Conservation (phyloP, 805 yeast genomes). For the Vanderwaltozyma yarrowii region DNA sequence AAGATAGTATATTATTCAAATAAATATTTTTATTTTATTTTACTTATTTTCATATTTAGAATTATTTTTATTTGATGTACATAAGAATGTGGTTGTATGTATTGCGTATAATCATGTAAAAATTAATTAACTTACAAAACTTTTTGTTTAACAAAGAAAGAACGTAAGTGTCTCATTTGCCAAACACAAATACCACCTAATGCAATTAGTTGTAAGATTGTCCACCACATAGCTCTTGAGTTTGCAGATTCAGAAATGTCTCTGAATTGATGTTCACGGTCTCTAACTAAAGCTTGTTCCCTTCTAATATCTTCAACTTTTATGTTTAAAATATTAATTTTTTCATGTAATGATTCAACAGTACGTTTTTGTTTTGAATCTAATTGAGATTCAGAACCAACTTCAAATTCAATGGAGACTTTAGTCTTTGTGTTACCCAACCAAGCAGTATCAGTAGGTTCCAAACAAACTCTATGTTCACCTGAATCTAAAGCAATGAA, state of each 20-base stretch:
- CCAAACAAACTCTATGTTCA: slow-evolving; percentile 67
- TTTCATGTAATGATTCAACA: slow-evolving; percentile 45
- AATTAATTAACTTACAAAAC: slow-evolving; percentile 26
- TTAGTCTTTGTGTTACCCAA: slow-evolving; percentile 47
- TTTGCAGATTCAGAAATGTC: slow-evolving; percentile 62
- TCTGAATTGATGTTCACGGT: slow-evolving; percentile 65
- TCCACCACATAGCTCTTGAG: slow-evolving; percentile 64
- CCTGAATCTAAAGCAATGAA: slow-evolving; percentile 68
- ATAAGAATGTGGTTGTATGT: too few species aligned
- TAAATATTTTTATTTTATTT: too few species aligned
- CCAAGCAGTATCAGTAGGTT: slow-evolving; percentile 48
- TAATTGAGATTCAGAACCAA: slow-evolving; percentile 54
- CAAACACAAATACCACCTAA: slow-evolving; percentile 59
- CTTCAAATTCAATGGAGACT: slow-evolving; percentile 52
- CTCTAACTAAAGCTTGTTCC: slow-evolving; percentile 61
- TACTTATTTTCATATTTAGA: background rate
- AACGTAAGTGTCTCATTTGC: slow-evolving; percentile 64
- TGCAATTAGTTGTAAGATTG: slow-evolving; percentile 53
- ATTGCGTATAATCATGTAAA: too few species aligned
- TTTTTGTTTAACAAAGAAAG: slow-evolving; percentile 73
- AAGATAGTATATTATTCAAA: too few species aligned
- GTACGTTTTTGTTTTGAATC: slow-evolving; percentile 59
- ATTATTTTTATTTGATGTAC: background rate
- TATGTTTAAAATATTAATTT: slow-evolving; percentile 44
- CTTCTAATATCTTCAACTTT: slow-evolving; percentile 51